Evolutionary conservation across 1,284 basidiomycete genomes (phyloP).

Genomic region (Moniliella sp.): DNA sequence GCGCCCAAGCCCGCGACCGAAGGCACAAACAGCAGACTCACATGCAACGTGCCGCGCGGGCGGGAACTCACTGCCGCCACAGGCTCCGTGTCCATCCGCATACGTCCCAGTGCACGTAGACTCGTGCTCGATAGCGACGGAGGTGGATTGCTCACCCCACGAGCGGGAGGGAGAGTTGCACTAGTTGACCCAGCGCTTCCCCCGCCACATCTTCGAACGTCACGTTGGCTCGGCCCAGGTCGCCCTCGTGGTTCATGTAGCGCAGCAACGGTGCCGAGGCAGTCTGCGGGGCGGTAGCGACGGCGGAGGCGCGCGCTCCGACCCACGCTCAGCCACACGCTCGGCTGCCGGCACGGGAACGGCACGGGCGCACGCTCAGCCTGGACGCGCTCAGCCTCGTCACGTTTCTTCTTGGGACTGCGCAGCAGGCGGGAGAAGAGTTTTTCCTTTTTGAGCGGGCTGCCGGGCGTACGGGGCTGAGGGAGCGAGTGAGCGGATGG

Average conservation of each 20-base stretch:
- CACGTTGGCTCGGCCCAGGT: slow-evolving; percentile 18
- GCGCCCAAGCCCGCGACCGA: no score
- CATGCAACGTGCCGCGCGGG: no score
- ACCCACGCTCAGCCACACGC: no score
- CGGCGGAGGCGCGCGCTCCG: no score
- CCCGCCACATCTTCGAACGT: slow-evolving; percentile 16
- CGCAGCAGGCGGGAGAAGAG: slow-evolving; percentile 11
- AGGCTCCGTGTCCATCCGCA: no score
- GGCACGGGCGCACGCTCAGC: neutral
- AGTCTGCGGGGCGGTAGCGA: neutral
- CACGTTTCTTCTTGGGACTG: slow-evolving; percentile 20
- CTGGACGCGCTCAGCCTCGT: slow-evolving; percentile 1
- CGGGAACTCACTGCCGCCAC: no score
- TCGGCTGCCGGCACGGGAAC: neutral
- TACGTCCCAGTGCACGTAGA: neutral
- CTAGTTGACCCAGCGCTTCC: slow-evolving; percentile 14
- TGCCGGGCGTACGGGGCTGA: slow-evolving; percentile 2
- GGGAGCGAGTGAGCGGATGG: no score
- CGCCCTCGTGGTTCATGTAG: slow-evolving; percentile 22
- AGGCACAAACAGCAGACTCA: no score
- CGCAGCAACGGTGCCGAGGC: slow-evolving; percentile 14
- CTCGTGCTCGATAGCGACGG: neutral
- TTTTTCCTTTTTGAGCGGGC: slow-evolving; percentile 10
- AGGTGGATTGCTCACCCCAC: slow-evolving; percentile 12
- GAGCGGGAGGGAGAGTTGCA: slow-evolving; percentile 23